Evolutionary conservation across 345 rosid genomes (phyloP).

Genomic region (Garcia nutans): DNA sequence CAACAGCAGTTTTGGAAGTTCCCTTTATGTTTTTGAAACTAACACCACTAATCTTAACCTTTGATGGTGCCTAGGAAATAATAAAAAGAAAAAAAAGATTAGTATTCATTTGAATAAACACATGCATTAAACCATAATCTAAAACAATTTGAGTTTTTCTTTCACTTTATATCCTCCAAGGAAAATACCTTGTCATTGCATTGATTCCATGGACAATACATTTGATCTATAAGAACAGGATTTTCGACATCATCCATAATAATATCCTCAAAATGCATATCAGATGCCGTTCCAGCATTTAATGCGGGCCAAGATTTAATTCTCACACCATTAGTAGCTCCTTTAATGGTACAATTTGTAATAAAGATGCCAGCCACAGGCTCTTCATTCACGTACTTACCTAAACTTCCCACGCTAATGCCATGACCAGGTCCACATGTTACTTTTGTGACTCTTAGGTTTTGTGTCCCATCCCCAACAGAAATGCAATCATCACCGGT

Average conservation of each 20-base stretch:
- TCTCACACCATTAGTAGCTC: background rate
- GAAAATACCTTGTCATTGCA: background rate
- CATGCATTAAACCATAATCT: too few relatives aligned
- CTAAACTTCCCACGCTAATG: background rate
- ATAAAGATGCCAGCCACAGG: background rate
- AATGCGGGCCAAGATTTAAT: background rate
- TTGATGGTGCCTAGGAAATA: background rate
- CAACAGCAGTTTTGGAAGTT: background rate
- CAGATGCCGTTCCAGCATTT: background rate
- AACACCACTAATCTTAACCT: background rate
- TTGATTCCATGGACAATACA: background rate
- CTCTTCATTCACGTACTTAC: background rate
- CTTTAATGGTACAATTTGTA: background rate
- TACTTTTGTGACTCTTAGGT: too few relatives aligned
- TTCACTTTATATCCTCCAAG: too few relatives aligned
- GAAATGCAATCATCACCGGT: too few relatives aligned
- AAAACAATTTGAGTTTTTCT: too few relatives aligned
- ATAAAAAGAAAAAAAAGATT: too few relatives aligned
- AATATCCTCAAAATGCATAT: background rate
- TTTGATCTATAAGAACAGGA: slow-evolving; percentile 1
- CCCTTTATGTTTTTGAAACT: background rate
- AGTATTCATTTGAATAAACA: too few relatives aligned
- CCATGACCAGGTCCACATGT: too few relatives aligned
- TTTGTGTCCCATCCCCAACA: too few relatives aligned
- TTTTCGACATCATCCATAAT: background rate